phyloP scores from a whole-genome alignment of 1,284 basidiomycete species.

The Ceratobasidium papillatum region DNA sequence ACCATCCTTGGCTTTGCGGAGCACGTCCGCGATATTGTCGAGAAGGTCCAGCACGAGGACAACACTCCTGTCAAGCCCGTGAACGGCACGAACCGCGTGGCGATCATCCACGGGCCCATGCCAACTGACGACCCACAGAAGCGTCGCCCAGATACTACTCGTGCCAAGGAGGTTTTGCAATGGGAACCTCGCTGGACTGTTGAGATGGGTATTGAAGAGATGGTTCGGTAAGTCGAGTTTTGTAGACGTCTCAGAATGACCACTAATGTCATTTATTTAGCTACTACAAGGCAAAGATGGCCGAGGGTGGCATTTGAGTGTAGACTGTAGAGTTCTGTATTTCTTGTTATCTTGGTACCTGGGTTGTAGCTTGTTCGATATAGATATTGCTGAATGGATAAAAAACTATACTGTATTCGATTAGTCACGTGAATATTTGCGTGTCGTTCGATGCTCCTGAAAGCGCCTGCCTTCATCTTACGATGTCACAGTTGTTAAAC shows the following conservation, averaged over 20 bases:
- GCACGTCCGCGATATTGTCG: constrained; percentile 86
- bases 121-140: constrained; percentile 95
- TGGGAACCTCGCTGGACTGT: constrained; percentile 97
- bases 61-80: constrained; percentile 60
- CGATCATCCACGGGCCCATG: constrained; percentile 85
- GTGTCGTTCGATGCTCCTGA: constrained; percentile 9
- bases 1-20: constrained; percentile 91
- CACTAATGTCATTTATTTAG: constrained; percentile 7
- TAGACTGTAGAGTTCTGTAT: constrained; percentile 38
- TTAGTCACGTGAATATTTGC: constrained; percentile 1
- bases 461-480: constrained; percentile 7
- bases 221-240: constrained; percentile 63
- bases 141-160: constrained; percentile 89
- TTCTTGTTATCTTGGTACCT: constrained; percentile 1
- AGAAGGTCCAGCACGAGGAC: constrained; percentile 87
- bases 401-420: background rate
- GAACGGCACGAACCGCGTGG: constrained; percentile 59
- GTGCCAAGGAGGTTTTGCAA: constrained; percentile 83
- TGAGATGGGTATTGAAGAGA: constrained; percentile 90
- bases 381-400: constrained; percentile 1
- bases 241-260: background rate
- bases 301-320: constrained; percentile 74
- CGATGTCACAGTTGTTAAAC: background rate
- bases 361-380: background rate
- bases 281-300: constrained; percentile 89